Base-by-base conservation (phyloP, 2,329 filamentous ascomycete genomes). In the Aspergillus spinulosporus region DNA sequence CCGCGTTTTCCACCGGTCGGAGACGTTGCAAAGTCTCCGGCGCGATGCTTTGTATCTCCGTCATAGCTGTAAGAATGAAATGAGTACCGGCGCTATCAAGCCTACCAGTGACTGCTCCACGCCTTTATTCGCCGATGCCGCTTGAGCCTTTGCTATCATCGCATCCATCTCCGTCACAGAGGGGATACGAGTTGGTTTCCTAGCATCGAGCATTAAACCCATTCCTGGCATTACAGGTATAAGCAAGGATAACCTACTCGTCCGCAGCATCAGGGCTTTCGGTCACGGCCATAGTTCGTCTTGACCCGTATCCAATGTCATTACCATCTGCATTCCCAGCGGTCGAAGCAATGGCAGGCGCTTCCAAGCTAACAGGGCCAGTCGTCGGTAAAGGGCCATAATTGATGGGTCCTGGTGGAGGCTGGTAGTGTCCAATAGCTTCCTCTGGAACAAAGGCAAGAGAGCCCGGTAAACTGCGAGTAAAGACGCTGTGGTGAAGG, bases 381-480 rank as follows among this genome's bases (percentile, higher is more conserved):
- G 36, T 31, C 15, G 36, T 53, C 14, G 54, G 51, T 32, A 48
- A 7, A 12, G 51, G 32, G 34, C 48, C 45, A 28, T 63, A 45
- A 21, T 45, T 15, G 26, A 60, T 40, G 28, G 59, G 62, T 2
- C 60, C 60, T 9, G 60, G 58, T 26, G 60, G 59, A 49, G 62
- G 58, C n/a, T 62, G 59, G 51, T 62, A 64, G 31, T 58, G 51
- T 32, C 63, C 64, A 5, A 66, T 53, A 44, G 64, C 63, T 6
- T 60, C 63, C 54, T 55, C 37, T 31, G 64, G 62, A 6, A 61
- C 62, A 11, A 56, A 56, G n/a, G 47, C 57, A 21, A 64, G 62
- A 21, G 63, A 65, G 21, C 45, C 64, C 9, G 62, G 64, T 3
- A 66, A 37, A 43, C 63, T 64, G 34, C 63, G 54, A 31, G 42